These are phyloP conservation scores for Tetrahymena malaccensis DNA, from an alignment of 73 alveolate genomes.

Conservation along the genomic window DNA sequence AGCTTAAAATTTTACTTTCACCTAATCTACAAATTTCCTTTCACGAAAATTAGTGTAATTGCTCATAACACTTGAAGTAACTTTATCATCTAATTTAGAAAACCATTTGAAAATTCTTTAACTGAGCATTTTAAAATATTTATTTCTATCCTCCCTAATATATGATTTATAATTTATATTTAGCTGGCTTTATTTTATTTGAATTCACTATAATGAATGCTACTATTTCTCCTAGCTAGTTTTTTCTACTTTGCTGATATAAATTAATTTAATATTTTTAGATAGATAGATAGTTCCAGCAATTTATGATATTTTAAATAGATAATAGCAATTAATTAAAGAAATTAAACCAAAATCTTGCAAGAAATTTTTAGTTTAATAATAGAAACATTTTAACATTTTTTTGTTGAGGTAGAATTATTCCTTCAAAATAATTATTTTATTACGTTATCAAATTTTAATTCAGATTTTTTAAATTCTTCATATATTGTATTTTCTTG, in stretches of 20 bases:
- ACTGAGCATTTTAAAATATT: neutral
- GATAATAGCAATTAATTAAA: neutral
- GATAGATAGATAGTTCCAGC: neutral
- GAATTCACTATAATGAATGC: neutral
- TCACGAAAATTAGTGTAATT: slow-evolving; percentile 16
- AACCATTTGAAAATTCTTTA: neutral
- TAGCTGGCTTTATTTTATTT: neutral
- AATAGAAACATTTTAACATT: too few relatives aligned
- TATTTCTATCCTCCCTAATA: neutral
- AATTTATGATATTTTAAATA: neutral
- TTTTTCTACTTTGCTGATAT: neutral
- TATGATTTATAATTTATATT: neutral
- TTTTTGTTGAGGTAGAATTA: neutral
- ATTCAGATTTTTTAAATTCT: neutral
- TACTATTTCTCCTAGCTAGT: neutral
- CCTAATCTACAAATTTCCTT: slow-evolving; percentile 48
- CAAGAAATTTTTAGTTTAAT: too few relatives aligned
- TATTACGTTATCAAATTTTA: too few relatives aligned
- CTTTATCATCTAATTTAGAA: neutral
- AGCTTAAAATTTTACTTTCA: slow-evolving; percentile 57
- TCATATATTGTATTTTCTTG: too few relatives aligned
- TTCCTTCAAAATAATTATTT: too few relatives aligned
- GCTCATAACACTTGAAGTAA: neutral
- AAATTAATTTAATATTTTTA: neutral
- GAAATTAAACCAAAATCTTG: too few relatives aligned